Base-by-base conservation (phyloP, 2,329 filamentous ascomycete genomes). In the Zasmidium cellare region DNA sequence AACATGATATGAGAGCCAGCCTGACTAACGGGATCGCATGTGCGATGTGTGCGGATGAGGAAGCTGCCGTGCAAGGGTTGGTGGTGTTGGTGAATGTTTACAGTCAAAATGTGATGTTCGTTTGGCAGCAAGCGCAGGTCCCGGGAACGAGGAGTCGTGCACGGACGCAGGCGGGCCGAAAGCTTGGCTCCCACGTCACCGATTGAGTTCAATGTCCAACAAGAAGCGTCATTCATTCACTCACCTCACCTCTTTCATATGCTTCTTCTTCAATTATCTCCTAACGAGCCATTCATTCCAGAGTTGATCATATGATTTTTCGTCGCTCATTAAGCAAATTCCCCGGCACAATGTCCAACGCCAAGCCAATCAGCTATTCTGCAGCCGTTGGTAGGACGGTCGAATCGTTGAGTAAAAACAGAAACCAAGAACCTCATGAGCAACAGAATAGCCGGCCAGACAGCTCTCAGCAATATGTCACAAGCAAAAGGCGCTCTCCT, bases 281-380 rank as follows among this genome's bases (percentile, higher is more conserved):
- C n/a, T 9, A 14, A n/a, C 35, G 11, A 18, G 16, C 7, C 35
- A 41, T 6, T 41, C 35, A 14, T 41, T 41, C 3, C 35, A 16
- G 35, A 11, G 5, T 11, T 11, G 5, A 28, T 28, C 35, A 16
- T 41, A 41, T 41, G 35, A 16, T 41, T 9, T n/a, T 14, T 9
- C 35, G 35, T 41, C 35, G 11, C 5, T 41, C 35, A 41, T 18
- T 41, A 6, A 41, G n/a, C 12, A 41, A 9, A 3, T 3, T 41
- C 5, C n/a, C 16, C 5, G 35, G 35, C 35, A 52, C 28, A 6
- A 52, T 52, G 50, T 52, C 50, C 14, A 31, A 2, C 3, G 9
- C 50, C 19, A 31, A 47, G 24, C 52, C 41, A 2, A 12, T 55
- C 38, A 55, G 52, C 52, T 55, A 55, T 41, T 55, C 52, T 9